Conservation (phyloP, 345 rosid species). For the Schrenkiella parvula region DNA sequence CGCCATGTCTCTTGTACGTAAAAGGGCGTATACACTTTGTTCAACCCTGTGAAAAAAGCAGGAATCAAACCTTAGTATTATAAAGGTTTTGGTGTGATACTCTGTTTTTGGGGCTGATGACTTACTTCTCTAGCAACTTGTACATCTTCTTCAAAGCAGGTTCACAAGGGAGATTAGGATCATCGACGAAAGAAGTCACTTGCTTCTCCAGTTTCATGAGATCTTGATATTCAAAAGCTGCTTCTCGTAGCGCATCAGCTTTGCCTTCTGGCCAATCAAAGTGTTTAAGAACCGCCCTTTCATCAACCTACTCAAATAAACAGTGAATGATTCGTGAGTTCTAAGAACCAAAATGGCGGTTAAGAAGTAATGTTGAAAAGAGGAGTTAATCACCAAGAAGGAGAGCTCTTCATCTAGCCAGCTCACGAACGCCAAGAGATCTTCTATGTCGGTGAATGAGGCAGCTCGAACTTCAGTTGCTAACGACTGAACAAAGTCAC, state of each 20-base stretch:
- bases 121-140: constrained; percentile 93
- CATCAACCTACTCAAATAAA: constrained; percentile 68
- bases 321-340: neutral
- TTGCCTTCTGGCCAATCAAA: constrained; percentile 99
- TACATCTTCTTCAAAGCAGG: constrained; percentile 92
- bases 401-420: constrained; percentile 99
- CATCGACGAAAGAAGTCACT: constrained; percentile 71
- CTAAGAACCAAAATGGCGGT: neutral
- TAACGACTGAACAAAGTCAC: constrained; percentile 92
- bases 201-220: constrained; percentile 83
- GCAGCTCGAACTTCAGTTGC: constrained; percentile 89
- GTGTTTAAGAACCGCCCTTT: constrained; percentile 96
- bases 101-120: neutral
- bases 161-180: constrained; percentile 78
- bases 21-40: constrained; percentile 80
- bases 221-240: constrained; percentile 97
- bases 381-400: constrained; percentile 55
- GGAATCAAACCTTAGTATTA: neutral
- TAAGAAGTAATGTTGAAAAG: neutral
- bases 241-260: constrained; percentile 94
- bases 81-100: neutral
- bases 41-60: constrained; percentile 56
- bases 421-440: constrained; percentile 82
- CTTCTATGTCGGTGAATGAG: constrained; percentile 66
- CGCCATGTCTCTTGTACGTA: constrained; percentile 98